A percentile compares a stretch with the other conserved stretches of the same genome.
Evolutionary conservation across 441 rosid species (phyloP).

Genomic region (Sinapis alba): DNA sequence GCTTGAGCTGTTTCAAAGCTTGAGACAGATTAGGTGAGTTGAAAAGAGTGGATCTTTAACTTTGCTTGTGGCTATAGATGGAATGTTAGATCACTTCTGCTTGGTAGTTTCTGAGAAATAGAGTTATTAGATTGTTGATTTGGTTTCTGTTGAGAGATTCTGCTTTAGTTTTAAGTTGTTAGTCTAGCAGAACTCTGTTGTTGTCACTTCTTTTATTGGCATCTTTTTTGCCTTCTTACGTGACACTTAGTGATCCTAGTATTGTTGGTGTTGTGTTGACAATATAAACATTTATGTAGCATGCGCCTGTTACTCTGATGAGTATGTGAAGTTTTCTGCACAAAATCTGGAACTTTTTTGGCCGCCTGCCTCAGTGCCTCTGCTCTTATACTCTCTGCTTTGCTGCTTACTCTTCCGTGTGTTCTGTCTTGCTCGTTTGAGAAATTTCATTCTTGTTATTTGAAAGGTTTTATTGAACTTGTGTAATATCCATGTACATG

Average conservation of each 20-base stretch:
- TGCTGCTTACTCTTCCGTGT: slow-evolving; percentile 17
- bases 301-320: not conserved
- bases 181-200: not conserved
- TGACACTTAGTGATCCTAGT: not conserved
- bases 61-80: not conserved
- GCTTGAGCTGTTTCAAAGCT: slow-evolving; percentile 70
- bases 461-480: not conserved
- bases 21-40: slow-evolving; percentile 70
- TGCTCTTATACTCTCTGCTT: not conserved
- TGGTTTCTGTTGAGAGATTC: not conserved
- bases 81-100: not conserved
- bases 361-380: not conserved
- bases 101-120: slow-evolving; percentile 17
- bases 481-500: not conserved
- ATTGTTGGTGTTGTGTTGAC: not conserved
- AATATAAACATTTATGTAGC: not conserved
- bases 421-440: slow-evolving; percentile 6
- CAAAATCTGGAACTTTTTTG: not conserved
- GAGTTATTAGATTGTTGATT: not conserved
- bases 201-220: not conserved
- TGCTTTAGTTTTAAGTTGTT: slow-evolving; percentile 5
- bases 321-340: not conserved
- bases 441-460: slow-evolving; percentile 5
- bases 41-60: not conserved
- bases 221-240: not conserved